A percentile compares a stretch with the other conserved stretches of the same genome.
phyloP scores from a whole-genome alignment of 148 eudicot genomes.

The Heliamphora exappendiculata region DNA sequence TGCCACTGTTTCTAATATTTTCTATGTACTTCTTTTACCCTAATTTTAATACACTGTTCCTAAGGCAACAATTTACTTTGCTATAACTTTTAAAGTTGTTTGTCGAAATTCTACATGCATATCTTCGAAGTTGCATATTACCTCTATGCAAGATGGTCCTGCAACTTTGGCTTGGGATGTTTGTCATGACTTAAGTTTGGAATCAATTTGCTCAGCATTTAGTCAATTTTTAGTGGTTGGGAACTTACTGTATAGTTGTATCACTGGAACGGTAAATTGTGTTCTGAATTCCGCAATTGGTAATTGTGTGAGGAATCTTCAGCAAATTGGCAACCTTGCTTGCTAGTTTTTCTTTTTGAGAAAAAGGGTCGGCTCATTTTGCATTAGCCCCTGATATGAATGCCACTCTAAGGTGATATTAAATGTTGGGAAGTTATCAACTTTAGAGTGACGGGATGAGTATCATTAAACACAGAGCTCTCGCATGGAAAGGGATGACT shows the following conservation, averaged over 20 bases:
- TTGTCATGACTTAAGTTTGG: not conserved
- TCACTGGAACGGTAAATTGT: not conserved
- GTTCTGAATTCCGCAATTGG: not conserved
- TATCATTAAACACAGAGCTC: not conserved
- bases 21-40: not conserved
- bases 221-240: not conserved
- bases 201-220: not conserved
- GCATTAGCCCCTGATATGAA: not conserved
- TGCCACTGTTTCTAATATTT: not conserved
- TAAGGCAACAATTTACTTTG: not conserved
- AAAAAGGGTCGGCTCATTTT: not conserved
- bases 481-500: not conserved
- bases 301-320: not conserved
- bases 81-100: not conserved
- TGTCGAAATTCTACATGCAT: not conserved
- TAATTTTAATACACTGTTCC: not conserved
- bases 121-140: not conserved
- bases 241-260: not conserved
- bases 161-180: not conserved
- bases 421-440: not conserved
- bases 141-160: not conserved
- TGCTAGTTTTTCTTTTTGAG: not conserved
- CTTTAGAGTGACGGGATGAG: not conserved
- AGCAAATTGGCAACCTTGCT: not conserved
- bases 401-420: not conserved